These are phyloP conservation scores for Aphanocladium album DNA, from an alignment of 2,329 filamentous ascomycete species.

Conservation along the genomic window DNA sequence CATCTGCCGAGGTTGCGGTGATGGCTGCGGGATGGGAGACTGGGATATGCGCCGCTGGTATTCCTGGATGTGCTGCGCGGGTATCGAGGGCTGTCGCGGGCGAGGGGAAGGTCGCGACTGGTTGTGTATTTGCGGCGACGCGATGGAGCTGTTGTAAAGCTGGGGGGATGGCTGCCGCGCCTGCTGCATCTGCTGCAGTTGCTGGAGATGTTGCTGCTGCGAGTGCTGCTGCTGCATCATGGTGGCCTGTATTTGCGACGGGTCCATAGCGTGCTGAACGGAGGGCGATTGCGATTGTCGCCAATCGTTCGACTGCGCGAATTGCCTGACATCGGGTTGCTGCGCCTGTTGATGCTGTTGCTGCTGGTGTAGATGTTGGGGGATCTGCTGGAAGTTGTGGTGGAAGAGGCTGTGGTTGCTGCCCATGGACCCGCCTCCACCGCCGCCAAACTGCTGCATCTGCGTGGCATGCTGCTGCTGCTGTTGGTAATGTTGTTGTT, in stretches of 20 bases:
- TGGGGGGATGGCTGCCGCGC: slow-evolving; percentile 22
- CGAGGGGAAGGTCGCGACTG: slow-evolving; percentile 18
- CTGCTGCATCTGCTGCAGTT: slow-evolving; percentile 25
- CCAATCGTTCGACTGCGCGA: slow-evolving; percentile 8
- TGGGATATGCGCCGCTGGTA: slow-evolving; percentile 12
- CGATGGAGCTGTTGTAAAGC: slow-evolving; percentile 8
- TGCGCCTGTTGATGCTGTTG: not conserved
- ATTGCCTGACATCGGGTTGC: not conserved
- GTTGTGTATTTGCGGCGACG: slow-evolving; percentile 14
- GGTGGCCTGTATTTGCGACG: slow-evolving; percentile 17
- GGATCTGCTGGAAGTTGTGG: not conserved
- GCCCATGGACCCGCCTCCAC: not conserved
- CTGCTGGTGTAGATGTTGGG: slow-evolving; percentile 7
- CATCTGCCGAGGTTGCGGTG: slow-evolving; percentile 11
- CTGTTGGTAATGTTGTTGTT: slow-evolving; percentile 10
- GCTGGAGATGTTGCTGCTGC: slow-evolving; percentile 25
- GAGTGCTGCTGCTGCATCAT: slow-evolving; percentile 16
- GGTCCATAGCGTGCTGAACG: slow-evolving; percentile 18
- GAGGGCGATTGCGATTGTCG: slow-evolving; percentile 10
- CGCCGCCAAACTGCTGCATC: slow-evolving; percentile 3
- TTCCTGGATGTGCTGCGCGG: slow-evolving; percentile 15
- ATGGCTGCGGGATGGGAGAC: slow-evolving; percentile 11
- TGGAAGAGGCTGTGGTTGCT: not conserved
- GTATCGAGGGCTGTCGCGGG: slow-evolving; percentile 10
- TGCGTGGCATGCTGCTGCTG: slow-evolving; percentile 12